Percentiles rank a stretch among this genome's conserved stretches.
These are phyloP conservation scores for Lachancea sp. DNA, from an alignment of 805 yeast species.

Conservation along the genomic window DNA sequence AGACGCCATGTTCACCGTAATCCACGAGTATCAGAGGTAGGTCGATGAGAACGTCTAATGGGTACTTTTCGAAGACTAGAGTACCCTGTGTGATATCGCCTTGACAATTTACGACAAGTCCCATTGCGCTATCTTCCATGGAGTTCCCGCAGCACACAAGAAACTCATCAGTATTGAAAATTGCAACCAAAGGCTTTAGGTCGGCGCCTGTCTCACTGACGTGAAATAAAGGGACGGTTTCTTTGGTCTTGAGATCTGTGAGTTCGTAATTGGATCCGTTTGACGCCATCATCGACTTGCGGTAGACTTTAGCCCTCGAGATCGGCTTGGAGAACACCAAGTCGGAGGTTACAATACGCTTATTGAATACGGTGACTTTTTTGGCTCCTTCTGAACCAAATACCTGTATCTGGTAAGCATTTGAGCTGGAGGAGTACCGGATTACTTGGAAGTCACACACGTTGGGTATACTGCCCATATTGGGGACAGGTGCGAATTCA, in stretches of 20 bases:
- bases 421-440: constrained; percentile 14
- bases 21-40: constrained; percentile 24
- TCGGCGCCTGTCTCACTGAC: constrained; percentile 22
- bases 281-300: constrained; percentile 16
- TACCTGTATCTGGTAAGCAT: constrained; percentile 13
- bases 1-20: constrained; percentile 10
- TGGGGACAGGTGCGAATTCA: constrained; percentile 32
- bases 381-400: constrained; percentile 13
- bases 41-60: constrained; percentile 16
- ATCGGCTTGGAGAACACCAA: constrained; percentile 14
- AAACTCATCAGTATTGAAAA: constrained; percentile 17
- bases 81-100: constrained; percentile 32
- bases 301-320: constrained; percentile 13
- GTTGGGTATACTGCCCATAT: constrained; percentile 13
- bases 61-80: constrained; percentile 24
- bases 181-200: constrained; percentile 22
- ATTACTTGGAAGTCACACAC: constrained; percentile 19
- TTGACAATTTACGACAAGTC: constrained; percentile 23
- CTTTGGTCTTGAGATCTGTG: constrained; percentile 14
- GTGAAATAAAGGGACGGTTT: constrained; percentile 22
- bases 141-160: constrained; percentile 28
- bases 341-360: constrained; percentile 8
- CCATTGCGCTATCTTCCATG: constrained; percentile 25
- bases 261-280: constrained; percentile 23
- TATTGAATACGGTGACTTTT: constrained; percentile 12